Percentiles rank a stretch among this genome's conserved stretches.
These are phyloP conservation scores for Phylloporus arenicola DNA, from an alignment of 768 basidiomycete species.

Conservation along the genomic window DNA sequence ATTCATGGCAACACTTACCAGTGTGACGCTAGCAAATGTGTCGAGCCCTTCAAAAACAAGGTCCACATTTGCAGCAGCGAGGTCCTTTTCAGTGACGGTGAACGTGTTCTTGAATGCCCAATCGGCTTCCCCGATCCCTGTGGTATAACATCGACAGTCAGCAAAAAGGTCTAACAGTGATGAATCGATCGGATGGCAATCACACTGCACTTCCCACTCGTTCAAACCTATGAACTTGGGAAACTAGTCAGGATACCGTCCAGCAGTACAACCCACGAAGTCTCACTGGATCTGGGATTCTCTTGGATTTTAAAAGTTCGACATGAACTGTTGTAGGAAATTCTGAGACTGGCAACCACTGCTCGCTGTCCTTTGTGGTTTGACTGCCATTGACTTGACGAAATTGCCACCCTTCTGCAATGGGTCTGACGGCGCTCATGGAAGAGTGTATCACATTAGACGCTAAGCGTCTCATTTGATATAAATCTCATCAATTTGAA, in stretches of 20 bases:
- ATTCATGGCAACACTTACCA: slow-evolving; percentile 42
- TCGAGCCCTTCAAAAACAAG: slow-evolving; percentile 89
- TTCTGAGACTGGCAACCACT: slow-evolving; percentile 59
- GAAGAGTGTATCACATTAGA: neutral
- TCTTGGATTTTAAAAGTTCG: slow-evolving; percentile 67
- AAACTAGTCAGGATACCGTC: slow-evolving; percentile 7
- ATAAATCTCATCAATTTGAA: neutral
- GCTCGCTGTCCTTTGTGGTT: slow-evolving; percentile 37
- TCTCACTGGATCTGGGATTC: slow-evolving; percentile 79
- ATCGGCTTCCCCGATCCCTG: slow-evolving; percentile 84
- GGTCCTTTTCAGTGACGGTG: slow-evolving; percentile 41
- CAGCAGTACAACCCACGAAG: neutral
- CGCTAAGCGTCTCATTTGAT: neutral
- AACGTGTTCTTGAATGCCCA: slow-evolving; percentile 81
- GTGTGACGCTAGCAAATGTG: slow-evolving; percentile 69
- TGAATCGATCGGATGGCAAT: slow-evolving; percentile 15
- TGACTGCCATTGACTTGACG: slow-evolving; percentile 43
- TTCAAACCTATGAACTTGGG: slow-evolving; percentile 66
- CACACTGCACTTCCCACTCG: slow-evolving; percentile 92
- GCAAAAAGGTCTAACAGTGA: neutral
- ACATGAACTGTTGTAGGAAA: slow-evolving; percentile 88
- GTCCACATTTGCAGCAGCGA: slow-evolving; percentile 50
- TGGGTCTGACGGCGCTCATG: slow-evolving; percentile 23
- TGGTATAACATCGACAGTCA: neutral
- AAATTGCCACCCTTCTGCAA: slow-evolving; percentile 51